A percentile compares a stretch with the other conserved stretches of the same genome.
These are phyloP conservation scores for Blastobotrys aristatus DNA, from an alignment of 1,139 yeast species.

Conservation along the genomic window DNA sequence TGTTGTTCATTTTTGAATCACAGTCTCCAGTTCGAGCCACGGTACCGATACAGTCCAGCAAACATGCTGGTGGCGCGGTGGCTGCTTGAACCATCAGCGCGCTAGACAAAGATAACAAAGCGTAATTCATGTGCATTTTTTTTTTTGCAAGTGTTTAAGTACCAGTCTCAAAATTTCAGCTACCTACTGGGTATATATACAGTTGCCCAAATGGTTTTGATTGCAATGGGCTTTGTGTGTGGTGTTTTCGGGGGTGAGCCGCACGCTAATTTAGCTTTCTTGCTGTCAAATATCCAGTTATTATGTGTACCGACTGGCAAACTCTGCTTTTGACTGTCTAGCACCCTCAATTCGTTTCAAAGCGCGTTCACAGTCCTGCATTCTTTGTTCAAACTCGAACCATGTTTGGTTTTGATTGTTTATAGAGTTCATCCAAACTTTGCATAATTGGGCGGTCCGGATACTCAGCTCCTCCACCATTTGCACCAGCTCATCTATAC, in stretches of 20 bases:
- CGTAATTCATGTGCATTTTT: no score
- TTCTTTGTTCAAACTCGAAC: conserved; percentile 17
- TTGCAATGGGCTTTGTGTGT: no score
- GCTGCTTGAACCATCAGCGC: conserved; percentile 36
- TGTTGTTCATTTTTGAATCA: conserved; percentile 1
- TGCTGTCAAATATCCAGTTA: no score
- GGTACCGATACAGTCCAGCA: conserved; percentile 78
- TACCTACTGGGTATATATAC: no score
- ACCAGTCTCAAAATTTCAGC: no score
- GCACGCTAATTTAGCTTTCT: no score
- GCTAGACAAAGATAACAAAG: no score
- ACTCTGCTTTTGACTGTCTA: not conserved
- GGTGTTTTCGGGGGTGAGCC: no score
- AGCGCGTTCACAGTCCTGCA: conserved; percentile 17
- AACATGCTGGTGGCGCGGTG: conserved; percentile 78
- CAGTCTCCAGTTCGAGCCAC: conserved; percentile 26
- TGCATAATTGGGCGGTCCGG: conserved; percentile 20
- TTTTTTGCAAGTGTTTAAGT: no score
- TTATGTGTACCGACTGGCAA: not conserved
- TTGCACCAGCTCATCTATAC: conserved; percentile 12
- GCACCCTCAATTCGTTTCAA: conserved; percentile 14
- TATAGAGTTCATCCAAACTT: conserved; percentile 15
- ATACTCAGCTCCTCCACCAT: conserved; percentile 19
- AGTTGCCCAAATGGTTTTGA: no score
- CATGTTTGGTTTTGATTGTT: conserved; percentile 18